Base-by-base conservation (phyloP, 1,139 yeast genomes). In the Magnusiomyces ingens region DNA sequence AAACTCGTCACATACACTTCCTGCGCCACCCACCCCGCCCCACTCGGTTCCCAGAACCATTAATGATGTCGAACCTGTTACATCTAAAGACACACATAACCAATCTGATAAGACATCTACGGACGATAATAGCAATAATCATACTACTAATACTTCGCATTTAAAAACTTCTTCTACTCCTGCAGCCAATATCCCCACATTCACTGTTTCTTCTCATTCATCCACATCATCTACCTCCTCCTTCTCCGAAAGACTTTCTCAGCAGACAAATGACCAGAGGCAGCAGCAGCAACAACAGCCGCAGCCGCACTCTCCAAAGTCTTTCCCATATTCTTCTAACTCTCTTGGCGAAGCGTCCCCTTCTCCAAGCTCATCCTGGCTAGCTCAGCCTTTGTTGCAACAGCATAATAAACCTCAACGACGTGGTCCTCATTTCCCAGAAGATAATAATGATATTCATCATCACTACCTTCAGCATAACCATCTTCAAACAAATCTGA, bases 361-460 rank as follows among this genome's bases (percentile, higher is more conserved):
- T 1, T 63, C 66, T 12, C 66, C 66, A 2, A 60, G 64, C 2
- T 52, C 64, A 2, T 63, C 66, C 2, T 56, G 62, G 42, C 52
- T 63, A 17, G 50, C 60, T 32, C 52, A 54, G 18, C 32, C 32
- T 5, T 26, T 8, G 32, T 26, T 8, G 8, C 32, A 26, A 26
- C 32, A 26, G 32, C 32, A 26, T 26, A 8, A 26, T 26, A 26
- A 26, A n/a, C n/a, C n/a, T n/a, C n/a, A n/a, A 8, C 32, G 32
- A 26, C 32, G 4, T 26, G 32, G 32, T 8, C 8, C 32, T 4
- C 32, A 26, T 26, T 8, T 26, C 8, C 8, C 8, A 26, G 8
- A 26, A 5, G 32, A 26, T 26, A 8, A 26, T 26, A 8, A n/a
- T n/a, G n/a, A n/a, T n/a, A n/a, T n/a, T n/a, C n/a, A n/a, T n/a